Conservation (phyloP, 352 stramenopile genomes). For the Globisporangium barbulae region DNA sequence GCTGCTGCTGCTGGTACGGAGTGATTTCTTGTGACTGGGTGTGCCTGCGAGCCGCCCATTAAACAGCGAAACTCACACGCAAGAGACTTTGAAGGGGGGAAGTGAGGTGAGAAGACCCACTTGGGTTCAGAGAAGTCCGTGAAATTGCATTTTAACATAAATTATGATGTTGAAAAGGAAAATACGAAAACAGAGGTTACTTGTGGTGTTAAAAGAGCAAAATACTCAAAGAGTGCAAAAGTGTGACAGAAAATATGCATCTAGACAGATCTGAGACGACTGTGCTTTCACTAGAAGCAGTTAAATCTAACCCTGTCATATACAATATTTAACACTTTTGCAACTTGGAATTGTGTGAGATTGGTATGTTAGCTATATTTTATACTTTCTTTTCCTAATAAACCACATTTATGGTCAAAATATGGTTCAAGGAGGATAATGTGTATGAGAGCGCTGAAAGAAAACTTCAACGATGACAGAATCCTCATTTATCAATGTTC, state of each 20-base stretch:
- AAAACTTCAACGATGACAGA: too few relatives aligned
- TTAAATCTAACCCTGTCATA: too few relatives aligned
- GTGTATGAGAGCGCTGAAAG: too few relatives aligned
- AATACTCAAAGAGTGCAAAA: neutral
- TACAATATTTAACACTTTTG: too few relatives aligned
- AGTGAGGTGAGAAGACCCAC: neutral
- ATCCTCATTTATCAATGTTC: too few relatives aligned
- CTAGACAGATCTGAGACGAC: neutral
- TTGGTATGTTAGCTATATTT: too few relatives aligned
- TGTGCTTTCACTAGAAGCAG: too few relatives aligned
- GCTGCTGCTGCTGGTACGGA: neutral
- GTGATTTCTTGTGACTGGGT: slow-evolving; percentile 6
- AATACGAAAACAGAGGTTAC: neutral
- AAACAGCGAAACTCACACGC: neutral
- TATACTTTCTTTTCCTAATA: too few relatives aligned
- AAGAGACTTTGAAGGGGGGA: neutral
- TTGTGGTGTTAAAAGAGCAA: neutral
- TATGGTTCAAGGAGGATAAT: too few relatives aligned
- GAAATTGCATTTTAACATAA: neutral
- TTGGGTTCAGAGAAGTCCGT: slow-evolving; percentile 1
- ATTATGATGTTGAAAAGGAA: neutral
- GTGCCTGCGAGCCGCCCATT: slow-evolving; percentile 30
- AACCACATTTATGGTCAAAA: too few relatives aligned
- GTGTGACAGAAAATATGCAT: neutral
- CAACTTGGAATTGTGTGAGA: too few relatives aligned